Conservation (phyloP, 2,329 filamentous ascomycete genomes). For the Setomelanomma holmii region DNA sequence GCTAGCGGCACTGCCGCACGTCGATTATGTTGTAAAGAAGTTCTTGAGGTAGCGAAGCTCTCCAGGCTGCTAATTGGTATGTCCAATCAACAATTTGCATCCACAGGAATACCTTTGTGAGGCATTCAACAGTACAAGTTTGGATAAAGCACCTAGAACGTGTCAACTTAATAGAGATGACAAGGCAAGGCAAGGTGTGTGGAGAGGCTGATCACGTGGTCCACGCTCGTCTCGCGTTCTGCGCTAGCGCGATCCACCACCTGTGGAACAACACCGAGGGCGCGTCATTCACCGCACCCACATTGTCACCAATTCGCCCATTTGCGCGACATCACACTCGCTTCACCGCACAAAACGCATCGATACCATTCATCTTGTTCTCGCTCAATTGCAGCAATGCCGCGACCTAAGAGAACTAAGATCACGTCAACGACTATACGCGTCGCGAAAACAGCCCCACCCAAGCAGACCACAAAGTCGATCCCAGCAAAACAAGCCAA, state of each 20-base stretch:
- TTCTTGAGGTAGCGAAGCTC: too few species aligned
- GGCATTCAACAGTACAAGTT: too few species aligned
- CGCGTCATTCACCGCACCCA: slow-evolving; percentile 10
- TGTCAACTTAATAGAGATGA: too few species aligned
- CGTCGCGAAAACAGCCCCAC: slow-evolving; percentile 36
- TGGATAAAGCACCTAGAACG: too few species aligned
- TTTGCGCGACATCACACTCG: slow-evolving; percentile 5
- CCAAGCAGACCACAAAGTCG: slow-evolving; percentile 25
- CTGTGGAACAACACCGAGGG: slow-evolving; percentile 5
- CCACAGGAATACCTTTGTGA: too few species aligned
- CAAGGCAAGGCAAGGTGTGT: too few species aligned
- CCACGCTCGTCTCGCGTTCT: slow-evolving; percentile 1
- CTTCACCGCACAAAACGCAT: slow-evolving; percentile 10
- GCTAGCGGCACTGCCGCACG: too few species aligned
- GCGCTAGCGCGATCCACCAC: slow-evolving; percentile 9
- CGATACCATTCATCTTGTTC: neutral
- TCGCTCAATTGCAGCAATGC: slow-evolving; percentile 33
- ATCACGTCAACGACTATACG: slow-evolving; percentile 40
- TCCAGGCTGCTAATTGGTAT: too few species aligned
- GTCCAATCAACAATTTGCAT: too few species aligned
- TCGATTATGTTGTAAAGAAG: too few species aligned
- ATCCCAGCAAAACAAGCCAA: slow-evolving; percentile 24
- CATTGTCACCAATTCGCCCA: slow-evolving; percentile 1
- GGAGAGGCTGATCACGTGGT: neutral
- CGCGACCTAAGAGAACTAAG: slow-evolving; percentile 47